Evolutionary conservation across 148 eudicot species (phyloP), one percentile per base, ranked within the genome.

Genomic region (Nepenthes gracilis): DNA sequence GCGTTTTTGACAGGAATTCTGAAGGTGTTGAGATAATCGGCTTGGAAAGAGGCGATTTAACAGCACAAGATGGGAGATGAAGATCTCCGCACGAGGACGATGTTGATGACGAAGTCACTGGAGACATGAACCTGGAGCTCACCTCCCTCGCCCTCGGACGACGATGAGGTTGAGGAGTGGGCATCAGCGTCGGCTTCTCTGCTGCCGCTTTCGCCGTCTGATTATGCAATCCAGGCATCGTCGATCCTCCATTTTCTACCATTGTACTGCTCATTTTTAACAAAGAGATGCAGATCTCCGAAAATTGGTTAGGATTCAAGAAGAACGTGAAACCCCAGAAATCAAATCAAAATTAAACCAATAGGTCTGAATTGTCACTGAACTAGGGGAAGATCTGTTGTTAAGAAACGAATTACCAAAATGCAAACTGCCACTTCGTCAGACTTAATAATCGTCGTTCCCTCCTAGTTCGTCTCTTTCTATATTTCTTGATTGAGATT

Each of bases 121-220:
- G 80, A 10, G 96, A 81, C 97, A 84, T 90, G 65, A 86, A 90
- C 15, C 97, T 67, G 8, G 97, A 86, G 64, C 94, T 86, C 0
- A 90, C 94, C 62, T 90, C 94, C 33, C 97, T 64, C 38, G 82
- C 97, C 72, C 97, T 72, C 15, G 87, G 90, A 6, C 88, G 81
- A 5, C 88, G 94, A 2, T 81, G 78, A 1, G 75, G 72, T 12
- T 38, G 72, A n/a, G 77, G 75, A 23, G 84, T 77, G 13, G 72
- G 58, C 9, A 61, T 36, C 12, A 59, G 69, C 47, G 55, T 69
- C 47, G 70, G 58, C 14, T 11, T 14, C 55, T 23, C 23, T 11
- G 54, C 13, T 2, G n/a, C 54, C 4, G 54, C 11, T 32, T 52
- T 52, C 8, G 23, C 45, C 4, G 4, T 4, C 45, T 4, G 45